phyloP scores from a whole-genome alignment of 176 grass and related monocot genomes.

The Triticum monococcum region DNA sequence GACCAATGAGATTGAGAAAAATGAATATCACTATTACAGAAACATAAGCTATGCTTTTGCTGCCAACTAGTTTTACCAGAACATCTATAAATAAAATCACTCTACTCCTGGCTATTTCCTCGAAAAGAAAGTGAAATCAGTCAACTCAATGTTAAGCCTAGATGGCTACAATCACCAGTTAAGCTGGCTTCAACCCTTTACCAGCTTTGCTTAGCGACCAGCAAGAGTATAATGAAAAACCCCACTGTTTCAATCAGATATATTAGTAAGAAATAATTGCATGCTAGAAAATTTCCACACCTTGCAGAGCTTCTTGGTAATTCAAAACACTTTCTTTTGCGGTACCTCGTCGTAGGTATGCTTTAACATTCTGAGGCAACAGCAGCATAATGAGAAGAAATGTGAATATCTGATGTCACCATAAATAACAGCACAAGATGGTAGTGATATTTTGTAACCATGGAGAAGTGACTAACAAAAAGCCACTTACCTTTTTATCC shows the following conservation, averaged over 20 bases:
- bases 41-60: neutral
- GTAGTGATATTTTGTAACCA: neutral
- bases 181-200: neutral
- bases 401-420: neutral
- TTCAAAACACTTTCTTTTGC: constrained; percentile 74
- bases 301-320: constrained; percentile 87
- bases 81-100: neutral
- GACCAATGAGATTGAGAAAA: neutral
- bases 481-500: constrained; percentile 72
- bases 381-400: neutral
- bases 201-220: neutral
- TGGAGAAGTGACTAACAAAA: neutral
- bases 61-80: neutral
- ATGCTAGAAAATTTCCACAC: constrained; percentile 43
- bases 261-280: neutral
- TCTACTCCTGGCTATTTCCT: neutral
- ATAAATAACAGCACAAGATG: constrained; percentile 23
- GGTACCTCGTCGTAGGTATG: constrained; percentile 81
- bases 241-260: constrained; percentile 22
- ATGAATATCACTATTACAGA: neutral
- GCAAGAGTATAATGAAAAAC: constrained; percentile 5
- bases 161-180: neutral
- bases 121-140: neutral
- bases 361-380: constrained; percentile 82
- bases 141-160: neutral